These are phyloP conservation scores for Suillus sp. DNA, from an alignment of 768 basidiomycete species.

Conservation along the genomic window DNA sequence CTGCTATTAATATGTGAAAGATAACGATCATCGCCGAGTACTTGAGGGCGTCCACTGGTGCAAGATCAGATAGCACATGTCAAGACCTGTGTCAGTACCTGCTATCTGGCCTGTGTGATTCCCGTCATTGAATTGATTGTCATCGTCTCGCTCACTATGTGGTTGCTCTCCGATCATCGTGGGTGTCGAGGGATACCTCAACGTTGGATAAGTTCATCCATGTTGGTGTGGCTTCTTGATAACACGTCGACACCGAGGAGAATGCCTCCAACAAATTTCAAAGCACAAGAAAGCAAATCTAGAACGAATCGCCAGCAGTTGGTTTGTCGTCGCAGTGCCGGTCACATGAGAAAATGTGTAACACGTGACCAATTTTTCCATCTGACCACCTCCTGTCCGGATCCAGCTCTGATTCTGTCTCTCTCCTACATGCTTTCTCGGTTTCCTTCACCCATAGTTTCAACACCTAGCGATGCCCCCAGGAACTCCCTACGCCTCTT, in stretches of 20 bases:
- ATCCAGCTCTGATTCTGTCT: neutral
- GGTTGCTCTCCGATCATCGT: neutral
- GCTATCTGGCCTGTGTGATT: neutral
- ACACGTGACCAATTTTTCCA: neutral
- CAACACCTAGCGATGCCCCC: conserved; percentile 56
- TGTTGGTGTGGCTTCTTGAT: neutral
- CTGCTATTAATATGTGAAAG: neutral
- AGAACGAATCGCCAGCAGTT: neutral
- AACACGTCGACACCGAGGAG: neutral
- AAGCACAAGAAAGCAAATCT: neutral
- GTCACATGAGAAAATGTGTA: neutral
- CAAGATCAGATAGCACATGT: neutral
- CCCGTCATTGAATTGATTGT: no score
- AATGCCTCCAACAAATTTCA: neutral
- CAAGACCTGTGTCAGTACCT: neutral
- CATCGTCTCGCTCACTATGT: no score
- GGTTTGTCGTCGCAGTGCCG: neutral
- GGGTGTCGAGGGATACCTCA: neutral
- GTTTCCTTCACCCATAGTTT: neutral
- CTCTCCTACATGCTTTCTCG: neutral
- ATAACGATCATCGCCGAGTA: neutral
- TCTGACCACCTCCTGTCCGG: conserved; percentile 1
- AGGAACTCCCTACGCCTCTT: conserved; percentile 77
- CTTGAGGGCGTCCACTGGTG: neutral
- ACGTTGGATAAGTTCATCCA: neutral